Percentiles rank a stretch among this genome's conserved stretches.
phyloP scores from a whole-genome alignment of 805 yeast genomes.

The Candida parachauliodes region DNA sequence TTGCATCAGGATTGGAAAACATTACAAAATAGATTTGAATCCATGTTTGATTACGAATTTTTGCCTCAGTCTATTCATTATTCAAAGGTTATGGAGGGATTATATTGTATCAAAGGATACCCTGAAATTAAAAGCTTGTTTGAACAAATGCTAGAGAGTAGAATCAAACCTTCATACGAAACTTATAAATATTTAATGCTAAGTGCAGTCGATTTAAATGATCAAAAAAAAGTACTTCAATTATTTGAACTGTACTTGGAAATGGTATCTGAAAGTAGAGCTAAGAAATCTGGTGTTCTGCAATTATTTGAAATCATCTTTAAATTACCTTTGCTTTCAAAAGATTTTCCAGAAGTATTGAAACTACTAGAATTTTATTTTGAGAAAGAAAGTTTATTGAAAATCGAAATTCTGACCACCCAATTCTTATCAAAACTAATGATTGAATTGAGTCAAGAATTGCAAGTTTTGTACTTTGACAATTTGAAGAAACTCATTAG shows the following conservation, averaged over 20 bases:
- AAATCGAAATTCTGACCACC: neutral
- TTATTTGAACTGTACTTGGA: conserved; percentile 21
- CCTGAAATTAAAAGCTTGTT: conserved; percentile 49
- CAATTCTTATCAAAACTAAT: conserved; percentile 17
- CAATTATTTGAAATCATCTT: conserved; percentile 26
- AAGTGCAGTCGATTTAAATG: conserved; percentile 33
- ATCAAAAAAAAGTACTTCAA: conserved; percentile 28
- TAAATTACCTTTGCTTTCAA: conserved; percentile 15
- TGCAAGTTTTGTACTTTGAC: neutral
- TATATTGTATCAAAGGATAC: conserved; percentile 48
- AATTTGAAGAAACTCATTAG: neutral
- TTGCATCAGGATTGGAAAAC: conserved; percentile 47
- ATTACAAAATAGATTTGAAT: conserved; percentile 55
- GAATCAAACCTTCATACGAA: conserved; percentile 33
- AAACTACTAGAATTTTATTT: neutral
- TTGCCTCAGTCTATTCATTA: conserved; percentile 56
- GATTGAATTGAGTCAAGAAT: conserved; percentile 7
- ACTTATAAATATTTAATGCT: neutral
- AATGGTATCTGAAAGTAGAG: conserved; percentile 15
- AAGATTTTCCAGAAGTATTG: conserved; percentile 14
- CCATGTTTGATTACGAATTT: conserved; percentile 49
- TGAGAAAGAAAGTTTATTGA: neutral
- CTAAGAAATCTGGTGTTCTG: conserved; percentile 17
- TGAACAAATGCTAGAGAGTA: conserved; percentile 42
- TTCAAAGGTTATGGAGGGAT: conserved; percentile 55